phyloP scores from a whole-genome alignment of 441 rosid genomes.

The Gossypium gossypioides region DNA sequence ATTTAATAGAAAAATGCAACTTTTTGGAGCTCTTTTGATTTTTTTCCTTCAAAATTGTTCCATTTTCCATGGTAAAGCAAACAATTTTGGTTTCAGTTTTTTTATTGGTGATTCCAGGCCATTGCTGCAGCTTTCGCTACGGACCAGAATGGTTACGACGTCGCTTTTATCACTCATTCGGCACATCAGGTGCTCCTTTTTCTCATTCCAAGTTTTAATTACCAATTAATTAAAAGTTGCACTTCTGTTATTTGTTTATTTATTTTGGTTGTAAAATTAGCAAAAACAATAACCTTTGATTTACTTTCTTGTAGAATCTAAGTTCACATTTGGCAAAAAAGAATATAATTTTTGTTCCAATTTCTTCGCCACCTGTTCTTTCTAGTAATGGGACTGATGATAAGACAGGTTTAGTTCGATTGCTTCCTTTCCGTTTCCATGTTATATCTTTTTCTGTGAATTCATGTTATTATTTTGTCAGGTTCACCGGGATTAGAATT shows the following conservation, averaged over 20 bases:
- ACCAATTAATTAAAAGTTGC: not conserved
- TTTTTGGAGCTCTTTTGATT: not conserved
- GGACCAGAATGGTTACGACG: constrained; percentile 42
- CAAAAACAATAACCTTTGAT: not conserved
- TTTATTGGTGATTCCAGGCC: constrained; percentile 36
- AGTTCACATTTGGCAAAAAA: constrained; percentile 41
- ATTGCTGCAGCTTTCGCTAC: constrained; percentile 66
- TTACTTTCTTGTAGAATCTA: constrained; percentile 36
- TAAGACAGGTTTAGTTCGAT: constrained; percentile 27
- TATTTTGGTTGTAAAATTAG: not conserved
- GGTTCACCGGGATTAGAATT: constrained; percentile 28
- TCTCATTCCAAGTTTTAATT: not conserved
- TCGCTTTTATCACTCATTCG: constrained; percentile 55
- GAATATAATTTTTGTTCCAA: constrained; percentile 30
- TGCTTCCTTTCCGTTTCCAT: not conserved
- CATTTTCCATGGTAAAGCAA: not conserved
- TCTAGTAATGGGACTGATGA: constrained; percentile 23
- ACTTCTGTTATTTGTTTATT: not conserved
- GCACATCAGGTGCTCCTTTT: constrained; percentile 54
- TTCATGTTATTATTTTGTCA: constrained; percentile 13
- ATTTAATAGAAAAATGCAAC: not conserved
- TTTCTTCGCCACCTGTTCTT: constrained; percentile 62
- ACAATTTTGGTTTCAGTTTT: not conserved
- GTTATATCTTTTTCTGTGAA: not conserved
- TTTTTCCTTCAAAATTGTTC: not conserved